Percentiles rank a stretch among this genome's conserved stretches.
These are phyloP conservation scores for Boletus rex-veris DNA, from an alignment of 768 basidiomycete species.

Conservation along the genomic window DNA sequence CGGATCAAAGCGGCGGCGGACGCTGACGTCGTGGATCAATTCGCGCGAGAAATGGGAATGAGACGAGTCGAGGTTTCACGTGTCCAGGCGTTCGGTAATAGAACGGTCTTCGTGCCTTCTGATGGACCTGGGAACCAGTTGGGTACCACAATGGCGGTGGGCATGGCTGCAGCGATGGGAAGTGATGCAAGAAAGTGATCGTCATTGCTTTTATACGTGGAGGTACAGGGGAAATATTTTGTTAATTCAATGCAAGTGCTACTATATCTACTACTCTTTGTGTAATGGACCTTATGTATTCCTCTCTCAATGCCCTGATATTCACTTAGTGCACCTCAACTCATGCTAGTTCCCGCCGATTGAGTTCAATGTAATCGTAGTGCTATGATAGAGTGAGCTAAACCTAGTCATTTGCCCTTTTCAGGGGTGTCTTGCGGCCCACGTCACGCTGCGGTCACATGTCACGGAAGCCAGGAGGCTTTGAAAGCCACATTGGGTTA, in stretches of 20 bases:
- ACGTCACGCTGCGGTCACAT: slow-evolving; percentile 31
- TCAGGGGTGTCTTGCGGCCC: slow-evolving; percentile 13
- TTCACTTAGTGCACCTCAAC: background rate
- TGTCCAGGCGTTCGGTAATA: slow-evolving; percentile 63
- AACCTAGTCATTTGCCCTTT: slow-evolving; percentile 2
- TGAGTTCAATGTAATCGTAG: too few relatives aligned
- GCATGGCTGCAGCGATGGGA: slow-evolving; percentile 71
- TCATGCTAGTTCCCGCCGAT: background rate
- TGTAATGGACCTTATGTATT: too few relatives aligned
- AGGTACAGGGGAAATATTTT: background rate
- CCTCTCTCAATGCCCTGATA: too few relatives aligned
- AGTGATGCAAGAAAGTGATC: slow-evolving; percentile 17
- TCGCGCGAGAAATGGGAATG: slow-evolving; percentile 75
- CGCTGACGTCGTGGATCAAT: slow-evolving; percentile 53
- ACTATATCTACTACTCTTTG: too few relatives aligned
- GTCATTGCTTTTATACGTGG: background rate
- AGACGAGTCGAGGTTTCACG: slow-evolving; percentile 61
- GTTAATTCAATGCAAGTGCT: too few relatives aligned
- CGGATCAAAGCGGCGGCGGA: slow-evolving; percentile 65
- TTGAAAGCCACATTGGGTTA: slow-evolving; percentile 26
- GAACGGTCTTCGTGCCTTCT: slow-evolving; percentile 66
- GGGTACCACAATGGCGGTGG: slow-evolving; percentile 58
- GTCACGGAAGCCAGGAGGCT: slow-evolving; percentile 34
- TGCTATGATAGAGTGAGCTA: too few relatives aligned
- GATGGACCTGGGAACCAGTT: slow-evolving; percentile 57